phyloP scores from a whole-genome alignment of 306 rosid species.

The Casuarina glauca region DNA sequence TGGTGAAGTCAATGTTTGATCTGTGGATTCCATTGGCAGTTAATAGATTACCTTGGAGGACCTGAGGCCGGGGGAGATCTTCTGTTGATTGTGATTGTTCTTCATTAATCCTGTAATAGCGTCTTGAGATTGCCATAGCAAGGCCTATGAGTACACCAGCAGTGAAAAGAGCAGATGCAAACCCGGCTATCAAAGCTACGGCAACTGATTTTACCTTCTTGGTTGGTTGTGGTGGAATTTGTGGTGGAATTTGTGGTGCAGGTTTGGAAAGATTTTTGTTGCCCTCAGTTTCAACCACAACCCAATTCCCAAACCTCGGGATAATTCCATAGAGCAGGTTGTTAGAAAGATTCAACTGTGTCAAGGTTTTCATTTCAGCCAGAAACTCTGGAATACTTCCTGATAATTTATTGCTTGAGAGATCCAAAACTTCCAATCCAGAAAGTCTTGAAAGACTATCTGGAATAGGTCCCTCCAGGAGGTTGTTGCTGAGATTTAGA shows the following conservation, averaged over 20 bases:
- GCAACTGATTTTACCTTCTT: slow-evolving; percentile 40
- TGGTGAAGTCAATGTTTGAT: slow-evolving; percentile 67
- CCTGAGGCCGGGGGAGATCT: slow-evolving; percentile 43
- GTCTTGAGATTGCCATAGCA: slow-evolving; percentile 43
- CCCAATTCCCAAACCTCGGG: slow-evolving; percentile 21
- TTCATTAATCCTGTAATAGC: slow-evolving; percentile 44
- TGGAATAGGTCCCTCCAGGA: slow-evolving; percentile 56
- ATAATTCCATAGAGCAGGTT: slow-evolving; percentile 53
- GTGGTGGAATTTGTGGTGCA: background rate
- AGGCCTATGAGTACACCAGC: slow-evolving; percentile 37
- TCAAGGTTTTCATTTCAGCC: slow-evolving; percentile 34
- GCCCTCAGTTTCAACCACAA: slow-evolving; percentile 31
- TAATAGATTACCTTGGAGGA: slow-evolving; percentile 50
- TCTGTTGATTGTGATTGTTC: slow-evolving; percentile 41
- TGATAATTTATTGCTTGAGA: slow-evolving; percentile 67
- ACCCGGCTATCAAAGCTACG: slow-evolving; percentile 44
- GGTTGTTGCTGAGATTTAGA: slow-evolving; percentile 79
- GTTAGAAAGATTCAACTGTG: slow-evolving; percentile 51
- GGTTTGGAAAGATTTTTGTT: slow-evolving; percentile 15
- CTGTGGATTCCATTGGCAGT: slow-evolving; percentile 71
- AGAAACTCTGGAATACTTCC: slow-evolving; percentile 53
- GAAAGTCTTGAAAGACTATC: slow-evolving; percentile 11
- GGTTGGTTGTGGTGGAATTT: background rate
- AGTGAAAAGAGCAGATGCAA: slow-evolving; percentile 48
- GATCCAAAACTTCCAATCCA: slow-evolving; percentile 68